Base-by-base conservation (phyloP, 192 early-diverging fungal species). In the Chytriomyces hyalinus region DNA sequence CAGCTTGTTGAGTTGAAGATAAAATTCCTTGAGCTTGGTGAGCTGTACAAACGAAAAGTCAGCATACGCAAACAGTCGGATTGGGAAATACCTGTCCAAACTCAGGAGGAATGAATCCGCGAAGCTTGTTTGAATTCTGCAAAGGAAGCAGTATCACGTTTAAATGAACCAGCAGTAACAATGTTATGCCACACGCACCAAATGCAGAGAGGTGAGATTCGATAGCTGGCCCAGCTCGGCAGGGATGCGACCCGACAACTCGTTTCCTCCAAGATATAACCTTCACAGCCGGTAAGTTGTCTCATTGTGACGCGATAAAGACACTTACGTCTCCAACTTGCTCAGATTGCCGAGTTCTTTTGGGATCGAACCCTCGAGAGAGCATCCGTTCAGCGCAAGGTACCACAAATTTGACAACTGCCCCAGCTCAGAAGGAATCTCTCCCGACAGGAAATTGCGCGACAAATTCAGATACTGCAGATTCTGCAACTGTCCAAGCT, bases 391-490 rank as follows among this genome's bases (percentile, higher is more conserved):
- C 20, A 65, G 28, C 4, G 63, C n/a, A 13, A 65, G 63, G 26
- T 65, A 65, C 63, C 28, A 28, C n/a, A 65, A 26, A 11, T 28
- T 28, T 0, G 13, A 22, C n/a, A 65, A 65, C 11, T 65, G 15
- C 63, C 63, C 63, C n/a, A 65, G n/a, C 20, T 20, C 9, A 11
- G 63, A 28, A 15, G 63, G 28, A 26, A 65, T n/a, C 15, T 13
- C 20, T 11, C 63, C 63, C 11, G 11, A 22, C 63, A 65, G 26
- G 26, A 11, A 11, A 65, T 28, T 65, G 15, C 63, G 20, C 5
- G n/a, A 15, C n/a, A 65, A 26, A 65, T 65, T 28, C 20, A 65
- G 28, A 13, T 13, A 28, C 63, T 65, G n/a, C 63, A 65, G 26
- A 15, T 28, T 28, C 28, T 22, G 20, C 63, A 65, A 26, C n/a